Percentiles rank a stretch among this genome's conserved stretches.
These are phyloP conservation scores for Xylaria sp. DNA, from an alignment of 2,329 filamentous ascomycete species.

Conservation along the genomic window DNA sequence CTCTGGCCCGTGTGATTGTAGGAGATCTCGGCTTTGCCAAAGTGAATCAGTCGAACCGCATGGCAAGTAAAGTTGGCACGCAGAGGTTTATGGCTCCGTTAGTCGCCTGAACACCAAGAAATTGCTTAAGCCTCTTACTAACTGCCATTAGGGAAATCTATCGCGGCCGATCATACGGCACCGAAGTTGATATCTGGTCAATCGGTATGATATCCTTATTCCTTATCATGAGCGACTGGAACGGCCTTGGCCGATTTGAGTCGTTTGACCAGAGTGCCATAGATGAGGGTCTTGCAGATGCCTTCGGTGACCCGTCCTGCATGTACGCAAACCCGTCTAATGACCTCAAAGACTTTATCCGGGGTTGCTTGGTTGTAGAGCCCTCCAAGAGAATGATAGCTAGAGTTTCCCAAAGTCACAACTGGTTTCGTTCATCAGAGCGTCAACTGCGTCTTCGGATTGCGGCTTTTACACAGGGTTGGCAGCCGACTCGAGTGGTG, in stretches of 20 bases:
- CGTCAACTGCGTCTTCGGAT: neutral
- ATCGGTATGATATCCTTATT: constrained; percentile 43
- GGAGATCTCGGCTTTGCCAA: constrained; percentile 50
- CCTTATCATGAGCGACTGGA: constrained; percentile 18
- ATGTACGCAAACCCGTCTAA: constrained; percentile 14
- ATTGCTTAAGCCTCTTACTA: neutral
- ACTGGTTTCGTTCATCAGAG: constrained; percentile 32
- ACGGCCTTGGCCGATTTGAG: constrained; percentile 17
- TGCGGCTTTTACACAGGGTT: constrained; percentile 11
- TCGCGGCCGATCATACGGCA: constrained; percentile 28
- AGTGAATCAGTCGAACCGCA: constrained; percentile 37
- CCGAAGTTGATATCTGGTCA: constrained; percentile 48
- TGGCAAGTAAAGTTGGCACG: constrained; percentile 44
- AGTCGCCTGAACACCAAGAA: constrained; percentile 21
- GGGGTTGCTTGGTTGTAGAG: constrained; percentile 32
- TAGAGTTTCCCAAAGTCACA: constrained; percentile 30
- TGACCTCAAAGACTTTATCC: constrained; percentile 32
- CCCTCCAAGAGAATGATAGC: constrained; percentile 33
- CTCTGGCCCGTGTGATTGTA: constrained; percentile 43
- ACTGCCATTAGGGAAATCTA: constrained; percentile 36
- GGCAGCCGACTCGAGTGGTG: constrained; percentile 20
- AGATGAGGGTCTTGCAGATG: constrained; percentile 12
- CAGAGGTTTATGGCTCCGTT: constrained; percentile 47
- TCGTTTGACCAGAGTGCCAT: constrained; percentile 24
- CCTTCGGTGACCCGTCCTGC: constrained; percentile 7